phyloP scores from a whole-genome alignment of 2,329 filamentous ascomycete genomes.

The Orbilia blumenaviensis region DNA sequence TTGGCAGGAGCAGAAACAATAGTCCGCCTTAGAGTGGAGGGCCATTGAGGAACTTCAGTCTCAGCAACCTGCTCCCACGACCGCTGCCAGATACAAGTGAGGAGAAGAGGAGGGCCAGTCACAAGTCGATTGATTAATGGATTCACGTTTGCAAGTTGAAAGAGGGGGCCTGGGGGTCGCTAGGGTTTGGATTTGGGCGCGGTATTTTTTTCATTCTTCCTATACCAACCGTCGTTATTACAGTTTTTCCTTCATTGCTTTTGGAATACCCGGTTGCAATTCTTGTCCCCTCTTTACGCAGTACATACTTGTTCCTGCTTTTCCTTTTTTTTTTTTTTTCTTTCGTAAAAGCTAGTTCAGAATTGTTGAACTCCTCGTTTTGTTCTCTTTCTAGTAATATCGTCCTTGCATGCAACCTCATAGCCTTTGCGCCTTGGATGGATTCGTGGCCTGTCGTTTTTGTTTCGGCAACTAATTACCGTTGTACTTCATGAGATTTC shows the following conservation, averaged over 20 bases:
- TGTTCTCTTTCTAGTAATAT: not conserved
- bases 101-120: slow-evolving; percentile 24
- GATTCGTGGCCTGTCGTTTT: not conserved
- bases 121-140: slow-evolving; percentile 40
- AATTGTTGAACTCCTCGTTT: not conserved
- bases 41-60: slow-evolving; percentile 38
- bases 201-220: not conserved
- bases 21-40: slow-evolving; percentile 51
- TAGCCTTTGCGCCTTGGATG: slow-evolving; percentile 11
- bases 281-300: not conserved
- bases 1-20: slow-evolving; percentile 29
- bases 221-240: not conserved
- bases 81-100: not conserved
- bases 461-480: not conserved
- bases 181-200: not conserved
- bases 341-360: not conserved
- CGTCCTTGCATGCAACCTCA: slow-evolving; percentile 3
- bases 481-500: not conserved
- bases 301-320: not conserved
- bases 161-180: not conserved
- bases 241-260: not conserved
- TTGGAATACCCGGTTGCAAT: slow-evolving; percentile 46
- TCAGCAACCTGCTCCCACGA: slow-evolving; percentile 21
- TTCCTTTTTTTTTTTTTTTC: not conserved
- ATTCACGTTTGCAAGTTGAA: not conserved